A percentile compares a stretch with the other conserved stretches of the same genome.
These are phyloP conservation scores for Cardamine resedifolia DNA, from an alignment of 345 rosid species.

Conservation along the genomic window DNA sequence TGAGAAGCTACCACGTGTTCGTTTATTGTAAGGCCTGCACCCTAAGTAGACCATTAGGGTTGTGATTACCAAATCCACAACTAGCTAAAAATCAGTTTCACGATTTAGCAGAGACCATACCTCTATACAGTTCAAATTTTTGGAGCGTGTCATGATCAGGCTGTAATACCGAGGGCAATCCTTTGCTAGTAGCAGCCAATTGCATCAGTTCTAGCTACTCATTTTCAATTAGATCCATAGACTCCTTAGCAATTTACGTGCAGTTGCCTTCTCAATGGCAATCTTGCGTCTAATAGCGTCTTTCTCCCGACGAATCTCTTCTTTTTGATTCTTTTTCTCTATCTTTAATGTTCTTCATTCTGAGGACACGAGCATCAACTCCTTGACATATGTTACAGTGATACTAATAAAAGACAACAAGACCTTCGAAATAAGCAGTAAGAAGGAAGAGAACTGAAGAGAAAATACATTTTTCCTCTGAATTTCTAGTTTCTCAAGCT, in stretches of 20 bases:
- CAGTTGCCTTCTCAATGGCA: conserved; percentile 97
- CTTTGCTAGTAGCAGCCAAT: conserved; percentile 86
- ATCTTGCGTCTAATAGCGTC: conserved; percentile 80
- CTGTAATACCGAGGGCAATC: conserved; percentile 66
- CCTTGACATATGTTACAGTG: conserved; percentile 22
- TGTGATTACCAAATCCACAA: conserved; percentile 6
- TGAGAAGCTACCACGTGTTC: neutral
- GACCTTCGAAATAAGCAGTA: neutral
- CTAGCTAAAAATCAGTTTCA: conserved; percentile 17
- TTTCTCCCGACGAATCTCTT: conserved; percentile 85
- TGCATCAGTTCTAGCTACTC: conserved; percentile 99
- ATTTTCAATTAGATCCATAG: conserved; percentile 98
- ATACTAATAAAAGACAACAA: conserved; percentile 11
- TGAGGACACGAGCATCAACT: conserved; percentile 37
- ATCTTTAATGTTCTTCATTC: conserved; percentile 88
- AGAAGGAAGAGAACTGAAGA: neutral
- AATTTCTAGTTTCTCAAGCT: conserved; percentile 70
- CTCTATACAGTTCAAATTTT: conserved; percentile 81
- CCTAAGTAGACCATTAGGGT: conserved; percentile 11
- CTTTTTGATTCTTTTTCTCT: conserved; percentile 83
- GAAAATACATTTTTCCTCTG: conserved; percentile 72
- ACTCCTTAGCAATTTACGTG: conserved; percentile 95
- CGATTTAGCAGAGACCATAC: conserved; percentile 39
- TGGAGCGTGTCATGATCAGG: conserved; percentile 82
- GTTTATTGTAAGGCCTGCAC: neutral